These are phyloP conservation scores for Coniochaeta sp. DNA, from an alignment of 2,329 filamentous ascomycete genomes.

Conservation along the genomic window DNA sequence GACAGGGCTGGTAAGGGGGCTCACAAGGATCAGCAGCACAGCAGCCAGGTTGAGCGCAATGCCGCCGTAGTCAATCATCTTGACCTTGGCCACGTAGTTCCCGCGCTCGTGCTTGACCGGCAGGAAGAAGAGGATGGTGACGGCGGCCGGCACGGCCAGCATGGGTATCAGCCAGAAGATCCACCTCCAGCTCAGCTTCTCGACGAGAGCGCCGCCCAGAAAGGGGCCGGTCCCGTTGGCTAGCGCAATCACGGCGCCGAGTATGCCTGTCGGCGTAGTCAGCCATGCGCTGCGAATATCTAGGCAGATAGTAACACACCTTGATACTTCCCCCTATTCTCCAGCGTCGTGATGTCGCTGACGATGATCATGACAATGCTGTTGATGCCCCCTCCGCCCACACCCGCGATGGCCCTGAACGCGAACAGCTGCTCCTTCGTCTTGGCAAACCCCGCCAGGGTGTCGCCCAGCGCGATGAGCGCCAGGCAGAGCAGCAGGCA, in stretches of 20 bases:
- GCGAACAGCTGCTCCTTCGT: constrained; percentile 24
- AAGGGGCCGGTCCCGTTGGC: constrained; percentile 30
- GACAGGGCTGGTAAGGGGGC: not conserved
- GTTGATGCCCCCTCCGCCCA: constrained; percentile 27
- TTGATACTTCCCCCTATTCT: constrained; percentile 26
- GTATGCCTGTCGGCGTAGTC: constrained; percentile 10
- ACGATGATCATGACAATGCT: constrained; percentile 29
- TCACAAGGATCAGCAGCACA: constrained; percentile 15
- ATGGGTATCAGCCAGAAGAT: constrained; percentile 20
- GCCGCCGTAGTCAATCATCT: constrained; percentile 20
- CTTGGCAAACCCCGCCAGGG: constrained; percentile 24
- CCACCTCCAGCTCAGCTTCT: constrained; percentile 22
- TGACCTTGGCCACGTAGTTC: constrained; percentile 16
- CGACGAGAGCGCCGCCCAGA: constrained; percentile 21
- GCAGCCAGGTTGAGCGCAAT: constrained; percentile 19
- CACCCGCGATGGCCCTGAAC: constrained; percentile 24
- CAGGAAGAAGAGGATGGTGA: constrained; percentile 19
- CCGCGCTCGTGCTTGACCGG: constrained; percentile 16
- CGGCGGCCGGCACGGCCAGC: constrained; percentile 11
- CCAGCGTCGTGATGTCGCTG: constrained; percentile 26
- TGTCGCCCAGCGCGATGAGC: constrained; percentile 20
- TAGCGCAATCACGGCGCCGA: constrained; percentile 20
- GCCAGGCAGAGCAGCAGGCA: constrained; percentile 21
- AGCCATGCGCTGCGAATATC: not conserved
- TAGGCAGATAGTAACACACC: constrained; percentile 2